phyloP scores from a whole-genome alignment of 768 basidiomycete genomes.

The Multifurca ochricompacta region DNA sequence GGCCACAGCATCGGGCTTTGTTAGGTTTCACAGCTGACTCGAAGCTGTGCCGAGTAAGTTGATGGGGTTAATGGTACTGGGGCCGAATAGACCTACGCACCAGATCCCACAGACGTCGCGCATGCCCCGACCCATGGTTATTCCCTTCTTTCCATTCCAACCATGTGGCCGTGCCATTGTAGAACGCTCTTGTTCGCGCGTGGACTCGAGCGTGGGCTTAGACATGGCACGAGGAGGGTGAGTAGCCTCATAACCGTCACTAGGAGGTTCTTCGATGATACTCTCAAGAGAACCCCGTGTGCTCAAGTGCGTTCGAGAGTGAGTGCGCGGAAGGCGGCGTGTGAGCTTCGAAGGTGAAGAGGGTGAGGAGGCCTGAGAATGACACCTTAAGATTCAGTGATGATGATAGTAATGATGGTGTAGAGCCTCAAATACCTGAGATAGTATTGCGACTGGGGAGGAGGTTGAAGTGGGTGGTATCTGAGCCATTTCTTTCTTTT shows the following conservation, averaged over 20 bases:
- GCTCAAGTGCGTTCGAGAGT: constrained; percentile 12
- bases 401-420: neutral
- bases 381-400: neutral
- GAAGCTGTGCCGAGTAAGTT: constrained; percentile 17
- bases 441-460: neutral
- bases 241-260: neutral
- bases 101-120: constrained; percentile 22
- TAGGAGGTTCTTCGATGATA: constrained; percentile 14
- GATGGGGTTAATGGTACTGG: neutral
- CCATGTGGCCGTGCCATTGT: neutral
- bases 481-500: constrained; percentile 7
- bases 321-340: constrained; percentile 14
- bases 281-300: constrained; percentile 18
- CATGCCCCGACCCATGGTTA: constrained; percentile 8
- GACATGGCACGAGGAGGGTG: neutral
- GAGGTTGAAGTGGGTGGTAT: neutral
- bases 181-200: neutral
- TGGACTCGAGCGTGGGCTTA: neutral
- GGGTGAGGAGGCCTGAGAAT: constrained; percentile 1
- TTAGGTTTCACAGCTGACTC: constrained; percentile 21
- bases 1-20: constrained; percentile 20
- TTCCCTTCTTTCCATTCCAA: constrained; percentile 21
- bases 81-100: constrained; percentile 10
- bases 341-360: constrained; percentile 6
- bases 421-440: constrained; percentile 6